Conservation (phyloP, 805 yeast species). For the Nakazawaea sp. region DNA sequence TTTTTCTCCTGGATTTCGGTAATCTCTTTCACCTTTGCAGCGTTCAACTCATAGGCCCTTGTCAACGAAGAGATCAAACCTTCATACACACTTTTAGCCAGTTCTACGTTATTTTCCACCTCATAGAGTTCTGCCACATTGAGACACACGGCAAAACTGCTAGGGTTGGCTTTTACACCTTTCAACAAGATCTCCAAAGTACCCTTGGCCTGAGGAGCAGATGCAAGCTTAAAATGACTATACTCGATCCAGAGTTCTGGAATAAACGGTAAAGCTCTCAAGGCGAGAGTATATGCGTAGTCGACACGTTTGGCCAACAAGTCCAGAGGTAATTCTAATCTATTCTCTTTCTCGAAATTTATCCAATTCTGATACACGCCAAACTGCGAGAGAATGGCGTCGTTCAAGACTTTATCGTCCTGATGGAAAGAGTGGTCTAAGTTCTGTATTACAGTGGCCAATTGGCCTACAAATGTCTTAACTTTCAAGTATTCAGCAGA, state of each 20-base stretch:
- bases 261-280: slow-evolving; percentile 51
- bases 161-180: slow-evolving; percentile 61
- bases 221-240: slow-evolving; percentile 27
- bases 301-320: slow-evolving; percentile 49
- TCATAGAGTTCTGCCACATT: slow-evolving; percentile 69
- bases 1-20: slow-evolving; percentile 14
- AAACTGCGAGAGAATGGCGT: slow-evolving; percentile 33
- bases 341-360: slow-evolving; percentile 70
- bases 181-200: slow-evolving; percentile 34
- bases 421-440: slow-evolving; percentile 32
- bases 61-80: slow-evolving; percentile 41
- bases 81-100: slow-evolving; percentile 44
- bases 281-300: slow-evolving; percentile 68
- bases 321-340: slow-evolving; percentile 49
- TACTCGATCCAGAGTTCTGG: slow-evolving; percentile 77
- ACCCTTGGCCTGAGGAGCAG: slow-evolving; percentile 5
- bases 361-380: slow-evolving; percentile 69
- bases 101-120: slow-evolving; percentile 39
- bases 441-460: slow-evolving; percentile 50
- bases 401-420: slow-evolving; percentile 13
- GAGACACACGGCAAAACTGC: slow-evolving; percentile 58
- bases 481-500: slow-evolving; percentile 86
- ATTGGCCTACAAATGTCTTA: slow-evolving; percentile 67
- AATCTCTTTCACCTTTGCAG: slow-evolving; percentile 18
- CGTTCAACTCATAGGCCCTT: slow-evolving; percentile 24